Conservation (phyloP, 345 rosid species). For the Citrus inodora region DNA sequence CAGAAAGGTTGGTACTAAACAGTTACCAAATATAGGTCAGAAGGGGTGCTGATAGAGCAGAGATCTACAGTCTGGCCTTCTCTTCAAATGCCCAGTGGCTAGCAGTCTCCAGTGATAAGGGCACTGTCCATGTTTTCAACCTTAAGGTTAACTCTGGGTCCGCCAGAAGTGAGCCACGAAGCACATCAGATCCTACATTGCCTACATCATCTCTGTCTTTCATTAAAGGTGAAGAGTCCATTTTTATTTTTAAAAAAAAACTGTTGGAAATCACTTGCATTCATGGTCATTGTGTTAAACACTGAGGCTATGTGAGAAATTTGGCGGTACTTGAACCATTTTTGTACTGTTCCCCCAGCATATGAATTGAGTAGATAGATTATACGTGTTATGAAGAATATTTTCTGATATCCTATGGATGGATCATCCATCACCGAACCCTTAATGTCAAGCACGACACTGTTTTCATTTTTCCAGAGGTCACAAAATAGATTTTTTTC, state of each 20-base stretch:
- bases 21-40: constrained; percentile 53
- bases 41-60: constrained; percentile 99
- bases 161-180: constrained; percentile 43
- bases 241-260: background rate
- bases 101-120: constrained; percentile 98
- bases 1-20: background rate
- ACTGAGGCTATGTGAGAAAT: background rate
- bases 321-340: background rate
- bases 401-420: background rate
- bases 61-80: constrained; percentile 91
- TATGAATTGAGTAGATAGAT: background rate
- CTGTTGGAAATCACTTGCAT: background rate
- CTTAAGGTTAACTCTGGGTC: constrained; percentile 70
- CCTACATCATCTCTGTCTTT: constrained; percentile 69
- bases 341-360: background rate
- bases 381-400: background rate
- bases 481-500: background rate
- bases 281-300: background rate
- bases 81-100: constrained; percentile 84
- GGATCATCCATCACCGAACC: background rate
- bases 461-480: background rate
- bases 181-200: constrained; percentile 34
- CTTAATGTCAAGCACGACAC: background rate
- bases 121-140: constrained; percentile 93
- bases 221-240: constrained; percentile 54